Evolutionary conservation across 2,329 filamentous ascomycete species (phyloP), one percentile per base, ranked within the genome.

Genomic region (Penicillium sp.): DNA sequence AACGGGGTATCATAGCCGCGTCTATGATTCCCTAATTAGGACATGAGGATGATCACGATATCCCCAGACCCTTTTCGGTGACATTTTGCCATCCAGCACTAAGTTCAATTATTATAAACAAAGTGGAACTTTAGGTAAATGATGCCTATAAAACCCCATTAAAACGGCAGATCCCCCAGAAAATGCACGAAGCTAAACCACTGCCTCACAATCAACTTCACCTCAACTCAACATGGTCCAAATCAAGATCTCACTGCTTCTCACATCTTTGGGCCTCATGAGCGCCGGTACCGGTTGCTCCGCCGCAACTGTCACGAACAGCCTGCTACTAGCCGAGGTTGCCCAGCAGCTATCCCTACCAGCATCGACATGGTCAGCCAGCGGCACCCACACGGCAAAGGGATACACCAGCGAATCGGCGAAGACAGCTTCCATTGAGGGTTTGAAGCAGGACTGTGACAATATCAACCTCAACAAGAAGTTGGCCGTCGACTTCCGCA

Each of bases 401-500:
- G 61, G 60, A 32, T 65, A 51, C 18, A 65, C 61, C 22, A 60
- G 47, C 24, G 48, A 63, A 24, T 22, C 57, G 8, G 60, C 57
- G 24, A 40, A 60, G 10, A 54, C 48, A 0, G 44, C 61, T 5
- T 53, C 51, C 11, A 34, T 46, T 7, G 32, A 61, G 35, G 63
- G 63, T 22, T 29, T 64, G 48, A 48, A 56, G n/a, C 52, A 58
- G 24, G 61, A 65, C 39, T 65, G 63, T 48, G 57, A 63, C 7
- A 65, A 65, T 29, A 61, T 64, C 57, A 64, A 65, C 20, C 48
- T 65, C 11, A 64, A 64, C 53, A 60, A 61, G 40, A 64, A 64
- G 52, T 52, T 65, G 11, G 53, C 61, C 3, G 53, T 58, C 13
- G 57, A 65, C 24, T 65, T 65, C 60, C 63, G 63, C 46, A 65